Percentiles rank a stretch among this genome's conserved stretches.
Conservation (phyloP, 306 rosid species). For the Trichosanthes truncata region DNA sequence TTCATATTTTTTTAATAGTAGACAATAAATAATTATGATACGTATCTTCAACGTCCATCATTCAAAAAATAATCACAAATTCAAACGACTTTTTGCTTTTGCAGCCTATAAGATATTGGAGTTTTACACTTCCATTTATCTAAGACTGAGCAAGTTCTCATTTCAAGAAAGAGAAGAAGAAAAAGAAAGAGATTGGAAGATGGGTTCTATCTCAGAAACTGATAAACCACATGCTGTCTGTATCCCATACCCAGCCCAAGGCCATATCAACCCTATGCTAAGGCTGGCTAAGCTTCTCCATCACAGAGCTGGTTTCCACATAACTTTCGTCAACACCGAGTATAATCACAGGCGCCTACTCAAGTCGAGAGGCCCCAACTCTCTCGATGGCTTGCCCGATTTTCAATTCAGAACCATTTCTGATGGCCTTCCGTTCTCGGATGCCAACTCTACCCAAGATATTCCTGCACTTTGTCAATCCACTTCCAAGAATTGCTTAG, state of each 20-base stretch:
- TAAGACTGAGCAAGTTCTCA: not conserved
- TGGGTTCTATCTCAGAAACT: not conserved
- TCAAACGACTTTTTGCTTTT: no score
- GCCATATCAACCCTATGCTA: slow-evolving; percentile 7
- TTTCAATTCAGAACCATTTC: slow-evolving; percentile 3
- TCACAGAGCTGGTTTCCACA: not conserved
- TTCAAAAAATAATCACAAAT: no score
- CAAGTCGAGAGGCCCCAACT: not conserved
- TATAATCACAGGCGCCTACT: not conserved
- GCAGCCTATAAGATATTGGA: not conserved
- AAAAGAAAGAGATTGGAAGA: not conserved
- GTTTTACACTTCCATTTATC: not conserved
- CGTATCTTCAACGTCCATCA: no score
- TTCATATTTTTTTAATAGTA: no score
- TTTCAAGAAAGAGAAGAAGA: not conserved
- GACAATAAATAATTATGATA: no score
- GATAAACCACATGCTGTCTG: not conserved
- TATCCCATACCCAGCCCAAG: slow-evolving; percentile 6
- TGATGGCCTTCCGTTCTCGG: slow-evolving; percentile 45
- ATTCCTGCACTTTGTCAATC: slow-evolving; percentile 26
- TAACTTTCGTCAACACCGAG: slow-evolving; percentile 4
- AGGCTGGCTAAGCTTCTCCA: not conserved
- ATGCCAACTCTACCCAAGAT: slow-evolving; percentile 37
- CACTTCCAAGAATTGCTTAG: slow-evolving; percentile 20
- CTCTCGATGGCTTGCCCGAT: not conserved